A percentile compares a stretch with the other conserved stretches of the same genome.
These are phyloP conservation scores for Carallia pectinifolia DNA, from an alignment of 345 rosid genomes.

Conservation along the genomic window DNA sequence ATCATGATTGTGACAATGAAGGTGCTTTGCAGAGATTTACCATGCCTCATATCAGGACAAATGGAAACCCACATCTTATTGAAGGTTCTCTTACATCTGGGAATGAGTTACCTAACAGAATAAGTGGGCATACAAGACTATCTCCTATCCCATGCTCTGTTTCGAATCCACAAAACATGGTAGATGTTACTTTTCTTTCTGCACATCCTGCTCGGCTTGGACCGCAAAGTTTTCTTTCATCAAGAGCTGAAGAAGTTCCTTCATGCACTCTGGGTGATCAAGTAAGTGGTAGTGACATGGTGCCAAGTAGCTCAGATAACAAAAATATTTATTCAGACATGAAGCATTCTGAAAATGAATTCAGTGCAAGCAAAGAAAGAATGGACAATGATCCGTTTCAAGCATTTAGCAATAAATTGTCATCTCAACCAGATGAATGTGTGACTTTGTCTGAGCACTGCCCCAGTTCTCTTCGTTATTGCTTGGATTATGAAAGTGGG, in stretches of 20 bases:
- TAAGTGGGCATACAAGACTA: slow-evolving; percentile 15
- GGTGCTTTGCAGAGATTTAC: slow-evolving; percentile 15
- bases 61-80: slow-evolving; percentile 10
- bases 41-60: slow-evolving; percentile 17
- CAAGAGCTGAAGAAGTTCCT: slow-evolving; percentile 32
- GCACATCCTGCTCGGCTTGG: slow-evolving; percentile 9
- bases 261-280: slow-evolving; percentile 24
- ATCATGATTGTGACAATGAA: slow-evolving; percentile 18
- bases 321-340: slow-evolving; percentile 10
- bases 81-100: slow-evolving; percentile 15
- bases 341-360: slow-evolving; percentile 21
- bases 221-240: slow-evolving; percentile 22
- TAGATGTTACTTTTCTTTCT: slow-evolving; percentile 18
- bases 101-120: slow-evolving; percentile 12
- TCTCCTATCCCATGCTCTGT: slow-evolving; percentile 17
- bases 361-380: slow-evolving; percentile 28
- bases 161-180: slow-evolving; percentile 16
- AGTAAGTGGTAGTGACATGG: slow-evolving; percentile 16
- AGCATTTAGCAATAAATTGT: slow-evolving; percentile 21
- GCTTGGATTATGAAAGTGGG: slow-evolving; percentile 30
- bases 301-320: slow-evolving; percentile 27
- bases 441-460: slow-evolving; percentile 22
- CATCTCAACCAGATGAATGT: slow-evolving; percentile 20
- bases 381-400: slow-evolving; percentile 31
- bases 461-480: slow-evolving; percentile 18